Base-by-base conservation (phyloP, 2,329 filamentous ascomycete species). In the Fusarium pseudonygamai region DNA sequence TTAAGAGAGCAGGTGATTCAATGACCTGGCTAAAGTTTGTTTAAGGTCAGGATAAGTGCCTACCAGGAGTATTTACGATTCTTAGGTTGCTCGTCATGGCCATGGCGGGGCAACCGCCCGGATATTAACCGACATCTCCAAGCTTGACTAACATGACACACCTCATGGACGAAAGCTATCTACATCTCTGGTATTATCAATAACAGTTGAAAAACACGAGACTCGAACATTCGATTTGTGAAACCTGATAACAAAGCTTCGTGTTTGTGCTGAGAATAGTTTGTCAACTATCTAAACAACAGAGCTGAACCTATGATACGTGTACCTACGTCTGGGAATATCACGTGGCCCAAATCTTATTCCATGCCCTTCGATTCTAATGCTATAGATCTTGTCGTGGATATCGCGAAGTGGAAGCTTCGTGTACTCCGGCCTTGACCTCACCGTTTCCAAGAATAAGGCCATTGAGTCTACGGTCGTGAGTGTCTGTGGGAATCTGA, bases 381-480 rank as follows among this genome's bases (percentile, higher is more conserved):
- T 34, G 30, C 37, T 60, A 59, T 30, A 71, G 22, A 56, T 73
- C 64, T 47, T 58, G 64, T 42, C 34, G 55, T 24, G 71, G 62
- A 30, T 77, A 59, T 69, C 64, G 74, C 55, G 68, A 91, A 93
- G 62, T 68, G 69, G 73, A 65, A 74, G 63, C 56, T 72, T 76
- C 74, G 84, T 22, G 62, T 12, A 71, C 42, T n/a, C 78, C 77
- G 24, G 70, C 66, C 57, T 73, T 86, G 75, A 92, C 84, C 75
- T 88, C 84, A 72, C 93, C 93, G 82, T 92, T 87, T 55, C 93
- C 93, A 57, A 93, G 85, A 68, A 95, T 86, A 74, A 97, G 83
- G 71, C 93, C 92, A 84, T 98, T 92, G 71, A 98, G 88, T 74
- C 88, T 89, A 86, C 92, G 93, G 85, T 98, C 96, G 81, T 93